These are phyloP conservation scores for Stagonosporopsis chrysanthemi DNA, from an alignment of 2,329 filamentous ascomycete species.

Conservation along the genomic window DNA sequence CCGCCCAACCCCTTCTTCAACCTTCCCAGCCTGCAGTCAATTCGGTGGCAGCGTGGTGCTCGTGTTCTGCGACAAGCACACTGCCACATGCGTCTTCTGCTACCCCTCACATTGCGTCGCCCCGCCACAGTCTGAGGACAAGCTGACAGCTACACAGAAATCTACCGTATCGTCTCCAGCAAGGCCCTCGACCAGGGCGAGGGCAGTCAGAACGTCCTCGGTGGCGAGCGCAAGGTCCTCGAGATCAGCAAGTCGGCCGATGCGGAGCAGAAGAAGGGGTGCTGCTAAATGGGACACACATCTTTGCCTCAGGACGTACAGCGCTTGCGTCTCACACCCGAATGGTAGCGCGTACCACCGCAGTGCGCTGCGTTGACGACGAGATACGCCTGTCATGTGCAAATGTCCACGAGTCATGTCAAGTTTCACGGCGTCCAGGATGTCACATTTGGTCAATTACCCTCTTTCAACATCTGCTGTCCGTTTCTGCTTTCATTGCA, in stretches of 20 bases:
- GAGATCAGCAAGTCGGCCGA: constrained; percentile 87
- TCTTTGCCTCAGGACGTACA: constrained; percentile 24
- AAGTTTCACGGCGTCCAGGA: constrained; percentile 47
- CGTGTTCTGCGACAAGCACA: neutral
- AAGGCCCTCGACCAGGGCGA: constrained; percentile 95
- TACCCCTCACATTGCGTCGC: neutral
- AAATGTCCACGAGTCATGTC: constrained; percentile 44
- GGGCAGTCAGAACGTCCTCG: constrained; percentile 78
- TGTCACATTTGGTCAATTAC: constrained; percentile 36
- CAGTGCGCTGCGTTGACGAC: constrained; percentile 27
- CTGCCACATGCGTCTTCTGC: constrained; percentile 6
- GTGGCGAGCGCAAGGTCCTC: constrained; percentile 75
- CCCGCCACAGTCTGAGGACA: neutral
- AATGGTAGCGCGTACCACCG: constrained; percentile 11
- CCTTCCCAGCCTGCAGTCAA: neutral
- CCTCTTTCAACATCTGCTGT: constrained; percentile 42
- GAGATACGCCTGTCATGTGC: constrained; percentile 28
- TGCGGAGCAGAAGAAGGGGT: constrained; percentile 79
- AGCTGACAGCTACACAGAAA: constrained; percentile 67
- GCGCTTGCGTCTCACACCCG: constrained; percentile 21
- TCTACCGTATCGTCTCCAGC: constrained; percentile 98
- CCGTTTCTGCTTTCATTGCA: constrained; percentile 38
- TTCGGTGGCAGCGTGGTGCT: neutral
- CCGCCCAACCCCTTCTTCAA: neutral
- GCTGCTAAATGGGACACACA: constrained; percentile 67